Percentiles rank a stretch among this genome's conserved stretches.
These are phyloP conservation scores for Antitrichia curtipendula DNA, from an alignment of 225 moss, liverwort and hornwort genomes.

Conservation along the genomic window DNA sequence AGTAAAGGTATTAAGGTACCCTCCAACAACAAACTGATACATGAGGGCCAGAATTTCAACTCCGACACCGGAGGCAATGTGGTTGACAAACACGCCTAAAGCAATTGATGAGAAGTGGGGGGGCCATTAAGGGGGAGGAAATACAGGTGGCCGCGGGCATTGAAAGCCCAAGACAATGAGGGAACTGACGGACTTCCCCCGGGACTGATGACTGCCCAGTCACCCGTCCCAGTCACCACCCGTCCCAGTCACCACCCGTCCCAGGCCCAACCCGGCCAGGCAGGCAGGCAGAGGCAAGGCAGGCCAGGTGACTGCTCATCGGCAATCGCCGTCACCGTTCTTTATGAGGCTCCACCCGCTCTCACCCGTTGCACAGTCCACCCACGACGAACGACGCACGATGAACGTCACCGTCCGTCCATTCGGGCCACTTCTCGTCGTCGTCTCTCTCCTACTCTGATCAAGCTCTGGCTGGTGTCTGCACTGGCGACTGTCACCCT, in stretches of 20 bases:
- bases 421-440: not conserved
- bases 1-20: not conserved
- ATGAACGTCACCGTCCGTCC: not conserved
- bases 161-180: not conserved
- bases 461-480: not conserved
- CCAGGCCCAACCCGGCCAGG: not conserved
- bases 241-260: not conserved
- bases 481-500: not conserved
- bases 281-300: too few species aligned
- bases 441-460: not conserved
- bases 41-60: not conserved
- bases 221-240: not conserved
- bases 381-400: not conserved
- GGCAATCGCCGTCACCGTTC: not conserved
- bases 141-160: not conserved
- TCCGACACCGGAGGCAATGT: not conserved
- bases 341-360: not conserved
- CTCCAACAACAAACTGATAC: not conserved
- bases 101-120: slow-evolving; percentile 7
- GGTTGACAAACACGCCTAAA: slow-evolving; percentile 1
- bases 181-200: not conserved
- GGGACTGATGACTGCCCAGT: not conserved
- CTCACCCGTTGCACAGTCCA: not conserved
- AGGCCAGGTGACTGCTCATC: not conserved
- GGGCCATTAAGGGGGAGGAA: not conserved